These are phyloP conservation scores for Fusarium marasasianum DNA, from an alignment of 2,329 filamentous ascomycete species.

Conservation along the genomic window DNA sequence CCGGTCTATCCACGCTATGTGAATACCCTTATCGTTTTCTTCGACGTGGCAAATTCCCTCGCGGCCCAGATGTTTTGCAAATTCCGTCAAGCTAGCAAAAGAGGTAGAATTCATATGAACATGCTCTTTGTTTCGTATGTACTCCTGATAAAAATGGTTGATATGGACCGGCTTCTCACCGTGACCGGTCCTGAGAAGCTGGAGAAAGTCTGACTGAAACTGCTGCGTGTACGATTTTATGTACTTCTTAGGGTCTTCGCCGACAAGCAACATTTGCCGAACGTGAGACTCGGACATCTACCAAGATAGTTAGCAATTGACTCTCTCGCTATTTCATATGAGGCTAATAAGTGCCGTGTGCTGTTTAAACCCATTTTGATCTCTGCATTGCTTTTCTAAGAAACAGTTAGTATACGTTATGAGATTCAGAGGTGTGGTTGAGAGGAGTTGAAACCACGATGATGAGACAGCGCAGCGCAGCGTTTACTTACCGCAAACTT, in stretches of 20 bases:
- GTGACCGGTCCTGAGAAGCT: conserved; percentile 81
- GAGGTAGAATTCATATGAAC: conserved; percentile 72
- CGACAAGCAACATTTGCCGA: conserved; percentile 86
- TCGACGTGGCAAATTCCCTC: conserved; percentile 92
- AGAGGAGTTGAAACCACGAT: background rate
- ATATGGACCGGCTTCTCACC: conserved; percentile 89
- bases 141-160: conserved; percentile 95
- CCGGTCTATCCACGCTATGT: conserved; percentile 91
- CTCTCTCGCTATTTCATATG: too few species aligned
- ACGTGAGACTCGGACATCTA: conserved; percentile 88
- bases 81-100: conserved; percentile 73
- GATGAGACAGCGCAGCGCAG: background rate
- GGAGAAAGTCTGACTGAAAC: conserved; percentile 83
- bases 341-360: too few species aligned
- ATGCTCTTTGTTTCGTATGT: conserved; percentile 86
- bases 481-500: conserved; percentile 67
- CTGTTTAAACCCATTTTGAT: too few species aligned
- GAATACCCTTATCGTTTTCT: conserved; percentile 85
- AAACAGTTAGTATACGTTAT: background rate
- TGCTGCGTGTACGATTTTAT: conserved; percentile 85
- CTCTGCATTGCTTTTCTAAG: conserved; percentile 63
- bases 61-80: conserved; percentile 84
- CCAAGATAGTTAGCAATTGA: too few species aligned
- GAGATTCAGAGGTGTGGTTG: background rate
- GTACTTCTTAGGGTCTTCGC: conserved; percentile 84